Base-by-base conservation (phyloP, 2,329 filamentous ascomycete species). In the Aaosphaeria pasadenensis region DNA sequence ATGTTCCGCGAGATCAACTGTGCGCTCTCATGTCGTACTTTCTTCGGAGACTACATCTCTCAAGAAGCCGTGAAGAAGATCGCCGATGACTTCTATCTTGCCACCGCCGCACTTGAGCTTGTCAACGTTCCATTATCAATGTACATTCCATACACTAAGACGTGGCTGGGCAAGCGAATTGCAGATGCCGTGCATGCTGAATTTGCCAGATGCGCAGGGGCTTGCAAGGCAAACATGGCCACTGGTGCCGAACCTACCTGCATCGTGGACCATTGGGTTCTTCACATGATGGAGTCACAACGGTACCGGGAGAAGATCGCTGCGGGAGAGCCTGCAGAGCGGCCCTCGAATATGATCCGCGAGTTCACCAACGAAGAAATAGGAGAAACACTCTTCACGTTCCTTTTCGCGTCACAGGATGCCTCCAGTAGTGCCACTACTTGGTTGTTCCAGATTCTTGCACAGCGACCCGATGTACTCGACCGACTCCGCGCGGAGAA, bases 351-450 rank as follows among this genome's bases (percentile, higher is more conserved):
- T 59, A 70, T 95, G 30, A 81, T 97, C 47, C 89, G 92, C 66
- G 85, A 89, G 59, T 97, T 96, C 73, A 85, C 81, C 72, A 89
- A 97, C 69, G 88, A 86, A 63, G 91, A 97, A 73, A 96, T 97
- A 64, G 82, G 89, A 48, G 89, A 94, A 78, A 96, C 92, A 28
- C 71, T 97, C 64, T 96, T 96, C 76, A 95, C 92, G 43, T 96
- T 97, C 78, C 80, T 97, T 52, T 97, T 97, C 73, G 92, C 94
- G 52, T 96, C 91, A 4, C 94, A 97, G 74, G 94, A 99, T 71
- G 94, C 94, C 57, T 96, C 94, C 53, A 94, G 88, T 74, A 95
- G 89, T 64, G 92, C 94, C 52, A 85, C 83, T 63, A 96, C 91
- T 45, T 97, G 94, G 91, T 76, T 97, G 55, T 96, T 96, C 80